Base-by-base conservation (phyloP, 208 protist species). In the Borovskyia barvae region DNA sequence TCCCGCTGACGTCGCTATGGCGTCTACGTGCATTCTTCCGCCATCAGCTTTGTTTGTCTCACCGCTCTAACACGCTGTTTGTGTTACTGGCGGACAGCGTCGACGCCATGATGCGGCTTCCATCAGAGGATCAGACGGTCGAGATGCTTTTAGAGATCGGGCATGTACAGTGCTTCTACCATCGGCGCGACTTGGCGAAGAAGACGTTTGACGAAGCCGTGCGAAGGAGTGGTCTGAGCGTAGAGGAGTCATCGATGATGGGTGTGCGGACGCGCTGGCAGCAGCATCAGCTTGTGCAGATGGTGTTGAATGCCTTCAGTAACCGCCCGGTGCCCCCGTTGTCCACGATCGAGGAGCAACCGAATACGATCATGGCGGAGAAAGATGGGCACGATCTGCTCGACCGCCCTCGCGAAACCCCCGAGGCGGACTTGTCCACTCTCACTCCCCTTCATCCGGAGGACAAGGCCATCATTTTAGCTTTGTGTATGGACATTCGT, bases 201-300 rank as follows among this genome's bases (percentile, higher is more conserved):
- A 62, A 77, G 26, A 75, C 67, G 29, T 85, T 96, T 29, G 77
- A 70, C 47, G 66, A 66, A 5, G 93, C 93, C 3, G 50, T 77
- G 46, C 28, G 55, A 25, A 65, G 66, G 36, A 95, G 82, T 49
- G 87, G 85, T 0, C 53, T 97, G 19, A 37, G 55, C 15, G 7
- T 91, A n/a, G 72, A 92, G 52, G 83, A 96, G 70, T 74, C 75
- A 3, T 69, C 85, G 9, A 87, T 95, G 68, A 26, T 96, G 24
- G 93, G 93, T 9, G 88, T 96, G 45, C 84, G 91, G 17, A 97
- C 93, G 14, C 87, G 92, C 8, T 96, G 86, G 82, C 93, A 97
- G 80, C 64, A 84, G 53, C 85, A 92, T 41, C 68, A 94, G 56
- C 60, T 84, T 6, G 79, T 93, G 42, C 91, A 97, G 62, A 80